These are phyloP conservation scores for Kwoniella pini DNA, from an alignment of 768 basidiomycete genomes.

Conservation along the genomic window DNA sequence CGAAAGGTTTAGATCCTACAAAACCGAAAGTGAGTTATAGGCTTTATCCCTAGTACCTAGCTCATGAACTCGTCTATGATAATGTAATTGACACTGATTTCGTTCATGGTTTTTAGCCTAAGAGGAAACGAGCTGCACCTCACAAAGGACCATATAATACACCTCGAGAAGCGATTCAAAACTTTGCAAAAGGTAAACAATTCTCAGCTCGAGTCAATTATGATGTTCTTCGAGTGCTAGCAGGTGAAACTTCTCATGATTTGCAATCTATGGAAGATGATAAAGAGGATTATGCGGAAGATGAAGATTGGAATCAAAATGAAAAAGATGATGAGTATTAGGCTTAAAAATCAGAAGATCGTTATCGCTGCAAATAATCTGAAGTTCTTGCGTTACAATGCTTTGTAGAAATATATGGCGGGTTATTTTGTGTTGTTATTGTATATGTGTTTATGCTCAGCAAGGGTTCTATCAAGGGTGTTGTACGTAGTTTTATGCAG, in stretches of 20 bases:
- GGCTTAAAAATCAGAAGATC: no score
- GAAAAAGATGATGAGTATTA: conserved; percentile 5
- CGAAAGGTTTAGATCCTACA: conserved; percentile 31
- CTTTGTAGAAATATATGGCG: neutral
- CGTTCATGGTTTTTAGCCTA: conserved; percentile 6
- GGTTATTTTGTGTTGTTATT: neutral
- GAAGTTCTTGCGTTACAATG: no score
- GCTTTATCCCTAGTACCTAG: no score
- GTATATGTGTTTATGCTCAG: neutral
- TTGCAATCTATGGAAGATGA: conserved; percentile 28
- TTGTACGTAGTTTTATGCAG: no score
- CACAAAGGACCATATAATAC: conserved; percentile 35
- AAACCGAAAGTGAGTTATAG: conserved; percentile 47
- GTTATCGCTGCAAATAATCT: no score
- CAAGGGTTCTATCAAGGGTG: no score
- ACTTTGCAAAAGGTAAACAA: conserved; percentile 36
- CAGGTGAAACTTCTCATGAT: conserved; percentile 1
- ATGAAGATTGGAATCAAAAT: conserved; percentile 14
- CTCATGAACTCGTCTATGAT: no score
- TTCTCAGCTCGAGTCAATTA: conserved; percentile 45
- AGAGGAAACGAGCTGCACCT: conserved; percentile 32
- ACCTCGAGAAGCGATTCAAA: conserved; percentile 35
- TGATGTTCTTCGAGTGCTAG: conserved; percentile 27
- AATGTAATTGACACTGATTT: no score
- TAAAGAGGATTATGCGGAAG: conserved; percentile 26